These are phyloP conservation scores for Nakaseomyces delphensis DNA, from an alignment of 1,139 yeast species.

Conservation along the genomic window DNA sequence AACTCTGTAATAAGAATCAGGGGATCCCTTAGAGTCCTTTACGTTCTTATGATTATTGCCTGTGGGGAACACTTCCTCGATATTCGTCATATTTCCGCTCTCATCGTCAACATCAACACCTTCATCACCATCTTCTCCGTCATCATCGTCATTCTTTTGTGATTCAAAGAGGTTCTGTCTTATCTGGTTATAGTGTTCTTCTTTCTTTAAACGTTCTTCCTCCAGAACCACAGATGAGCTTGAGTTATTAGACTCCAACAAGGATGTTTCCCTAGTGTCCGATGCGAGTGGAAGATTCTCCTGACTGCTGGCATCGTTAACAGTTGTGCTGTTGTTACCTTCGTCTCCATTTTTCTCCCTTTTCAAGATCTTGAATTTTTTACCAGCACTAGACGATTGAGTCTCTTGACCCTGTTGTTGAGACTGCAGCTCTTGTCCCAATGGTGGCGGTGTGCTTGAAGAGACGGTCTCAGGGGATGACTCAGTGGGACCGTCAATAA, in stretches of 20 bases:
- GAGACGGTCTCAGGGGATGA: neutral
- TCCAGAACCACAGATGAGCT: conserved; percentile 3
- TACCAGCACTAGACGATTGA: neutral
- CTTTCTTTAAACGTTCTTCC: conserved; percentile 4
- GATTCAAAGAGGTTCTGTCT: conserved; percentile 3
- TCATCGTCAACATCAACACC: neutral
- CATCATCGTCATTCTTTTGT: neutral
- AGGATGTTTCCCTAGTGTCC: conserved; percentile 1
- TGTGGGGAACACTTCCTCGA: neutral
- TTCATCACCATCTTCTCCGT: conserved; percentile 3
- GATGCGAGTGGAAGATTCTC: neutral
- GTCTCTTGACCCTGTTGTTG: neutral
- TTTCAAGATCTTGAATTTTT: conserved; percentile 3
- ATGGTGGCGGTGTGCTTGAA: neutral
- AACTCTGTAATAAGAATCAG: conserved; percentile 3
- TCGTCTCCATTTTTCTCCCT: conserved; percentile 2
- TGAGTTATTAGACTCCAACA: conserved; percentile 2
- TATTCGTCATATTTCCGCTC: neutral
- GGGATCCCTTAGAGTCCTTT: neutral
- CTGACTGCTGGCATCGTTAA: conserved; percentile 1
- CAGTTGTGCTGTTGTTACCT: neutral
- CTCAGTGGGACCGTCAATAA: neutral
- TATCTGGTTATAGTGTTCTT: conserved; percentile 3
- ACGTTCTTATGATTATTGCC: conserved; percentile 9
- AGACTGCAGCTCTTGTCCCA: no score